Percentiles rank a stretch among this genome's conserved stretches.
phyloP scores from a whole-genome alignment of 257 asterid species.

The Marsdenia floribunda region DNA sequence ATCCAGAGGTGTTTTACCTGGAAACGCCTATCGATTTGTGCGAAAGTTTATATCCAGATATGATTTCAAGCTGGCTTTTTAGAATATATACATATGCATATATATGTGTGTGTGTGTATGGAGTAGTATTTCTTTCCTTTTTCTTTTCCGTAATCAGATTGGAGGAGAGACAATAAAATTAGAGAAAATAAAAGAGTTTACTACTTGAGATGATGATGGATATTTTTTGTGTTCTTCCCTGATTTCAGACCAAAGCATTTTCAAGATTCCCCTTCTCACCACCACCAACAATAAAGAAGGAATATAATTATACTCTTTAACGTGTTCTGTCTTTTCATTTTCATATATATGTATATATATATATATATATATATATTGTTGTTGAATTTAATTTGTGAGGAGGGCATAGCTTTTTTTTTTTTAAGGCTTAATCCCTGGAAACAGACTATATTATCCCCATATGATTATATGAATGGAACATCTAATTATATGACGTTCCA shows the following conservation, averaged over 20 bases:
- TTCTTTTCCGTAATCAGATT: not conserved
- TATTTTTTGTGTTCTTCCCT: not conserved
- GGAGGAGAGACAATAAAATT: not conserved
- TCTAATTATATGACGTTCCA: too few relatives aligned
- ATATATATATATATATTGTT: too few relatives aligned
- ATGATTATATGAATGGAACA: too few relatives aligned
- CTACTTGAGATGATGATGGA: not conserved
- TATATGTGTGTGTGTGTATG: too few relatives aligned
- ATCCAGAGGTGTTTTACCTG: not conserved
- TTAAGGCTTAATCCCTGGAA: too few relatives aligned
- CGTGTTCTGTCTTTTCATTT: not conserved
- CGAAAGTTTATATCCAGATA: not conserved
- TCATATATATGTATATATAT: too few relatives aligned
- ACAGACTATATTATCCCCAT: too few relatives aligned
- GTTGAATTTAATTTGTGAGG: not conserved
- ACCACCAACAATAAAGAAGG: not conserved
- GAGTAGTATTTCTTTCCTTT: not conserved
- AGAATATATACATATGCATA: not conserved
- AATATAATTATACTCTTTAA: not conserved
- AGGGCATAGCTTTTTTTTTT: not conserved
- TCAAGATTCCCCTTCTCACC: slow-evolving; percentile 3
- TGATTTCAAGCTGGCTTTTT: not conserved
- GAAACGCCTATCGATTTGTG: not conserved
- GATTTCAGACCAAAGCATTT: not conserved
- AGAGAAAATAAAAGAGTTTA: not conserved